Base-by-base conservation (phyloP, 2,329 filamentous ascomycete genomes). In the Monilinia vaccinii-corymbosi region DNA sequence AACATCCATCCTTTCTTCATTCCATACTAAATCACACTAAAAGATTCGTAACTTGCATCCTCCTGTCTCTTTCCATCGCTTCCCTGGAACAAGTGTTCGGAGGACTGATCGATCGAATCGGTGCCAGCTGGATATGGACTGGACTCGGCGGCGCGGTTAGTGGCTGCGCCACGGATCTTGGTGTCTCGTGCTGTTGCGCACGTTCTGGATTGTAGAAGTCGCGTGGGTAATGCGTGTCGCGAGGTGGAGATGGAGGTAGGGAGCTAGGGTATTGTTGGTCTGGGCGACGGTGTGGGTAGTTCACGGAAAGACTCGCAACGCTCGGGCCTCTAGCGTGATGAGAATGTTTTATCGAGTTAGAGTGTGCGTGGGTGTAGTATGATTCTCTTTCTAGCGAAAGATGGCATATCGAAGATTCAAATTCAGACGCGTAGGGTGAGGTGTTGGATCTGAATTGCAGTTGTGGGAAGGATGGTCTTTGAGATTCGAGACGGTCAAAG, bases 21-120 rank as follows among this genome's bases (percentile, higher is more conserved):
- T 16, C 14, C 8, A 13, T n/a, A 28, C n/a, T n/a, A 6, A 34
- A 25, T 59, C 31, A 59, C 16, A 38, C 21, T 38, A 72, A 56
- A 7, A 72, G 57, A 3, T 64, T 66, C 23, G 70, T 71, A 25
- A 72, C 67, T 60, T 68, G 61, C 71, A 72, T 72, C 45, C 71
- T 65, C 10, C 68, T 65, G 58, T 72, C 71, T 10, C 68, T 64
- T 46, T 68, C 66, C 2, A 47, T 60, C 16, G 28, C 42, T 46
- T 69, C 65, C 1, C 45, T 53, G 18, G 60, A 48, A 23, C 60
- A 61, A 51, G 63, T 64, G 18, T 56, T 21, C 66, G 58, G 11
- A 55, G 45, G n/a, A 51, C 57, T 51, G 21, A 38, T 42, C 31
- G 67, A 56, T 21, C 69, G 63, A 5, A 72, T 64, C 6, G 70